Conservation (phyloP, 768 basidiomycete species). For the Strobilomyces confusus region DNA sequence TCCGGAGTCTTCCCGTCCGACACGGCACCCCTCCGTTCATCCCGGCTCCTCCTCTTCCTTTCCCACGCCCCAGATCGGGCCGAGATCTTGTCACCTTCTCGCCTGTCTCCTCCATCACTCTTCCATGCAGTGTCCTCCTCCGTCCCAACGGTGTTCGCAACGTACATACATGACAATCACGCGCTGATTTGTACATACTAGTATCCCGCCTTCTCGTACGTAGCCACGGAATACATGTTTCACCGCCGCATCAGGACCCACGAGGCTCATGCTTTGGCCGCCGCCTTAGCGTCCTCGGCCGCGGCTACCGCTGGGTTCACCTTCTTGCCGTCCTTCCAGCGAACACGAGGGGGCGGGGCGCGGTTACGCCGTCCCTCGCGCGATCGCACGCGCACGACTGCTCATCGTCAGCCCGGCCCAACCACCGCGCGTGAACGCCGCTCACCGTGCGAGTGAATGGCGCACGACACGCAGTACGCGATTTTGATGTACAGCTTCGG, state of each 20-base stretch:
- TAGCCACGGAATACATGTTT: background rate
- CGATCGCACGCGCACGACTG: conserved; percentile 97
- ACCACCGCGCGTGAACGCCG: background rate
- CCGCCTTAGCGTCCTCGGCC: conserved; percentile 81
- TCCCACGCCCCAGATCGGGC: conserved; percentile 2
- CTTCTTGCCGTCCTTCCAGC: conserved; percentile 96
- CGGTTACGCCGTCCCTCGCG: conserved; percentile 95
- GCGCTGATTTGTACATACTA: background rate
- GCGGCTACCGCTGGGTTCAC: conserved; percentile 94
- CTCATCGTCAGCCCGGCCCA: background rate
- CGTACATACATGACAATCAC: too few species aligned
- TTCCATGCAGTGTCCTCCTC: background rate
- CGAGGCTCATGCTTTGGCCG: conserved; percentile 44
- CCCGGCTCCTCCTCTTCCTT: conserved; percentile 8
- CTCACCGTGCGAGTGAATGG: conserved; percentile 97
- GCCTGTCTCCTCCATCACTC: background rate
- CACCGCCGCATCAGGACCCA: too few species aligned
- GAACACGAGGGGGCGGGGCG: conserved; percentile 90
- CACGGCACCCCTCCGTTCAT: conserved; percentile 16
- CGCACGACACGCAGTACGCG: conserved; percentile 97
- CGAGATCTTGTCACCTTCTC: background rate
- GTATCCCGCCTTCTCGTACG: background rate
- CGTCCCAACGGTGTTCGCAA: too few species aligned
- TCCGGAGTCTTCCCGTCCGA: conserved; percentile 27
- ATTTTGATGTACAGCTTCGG: conserved; percentile 99